These are phyloP conservation scores for Colletotrichum tamarilloi DNA, from an alignment of 2,329 filamentous ascomycete species.

Conservation along the genomic window DNA sequence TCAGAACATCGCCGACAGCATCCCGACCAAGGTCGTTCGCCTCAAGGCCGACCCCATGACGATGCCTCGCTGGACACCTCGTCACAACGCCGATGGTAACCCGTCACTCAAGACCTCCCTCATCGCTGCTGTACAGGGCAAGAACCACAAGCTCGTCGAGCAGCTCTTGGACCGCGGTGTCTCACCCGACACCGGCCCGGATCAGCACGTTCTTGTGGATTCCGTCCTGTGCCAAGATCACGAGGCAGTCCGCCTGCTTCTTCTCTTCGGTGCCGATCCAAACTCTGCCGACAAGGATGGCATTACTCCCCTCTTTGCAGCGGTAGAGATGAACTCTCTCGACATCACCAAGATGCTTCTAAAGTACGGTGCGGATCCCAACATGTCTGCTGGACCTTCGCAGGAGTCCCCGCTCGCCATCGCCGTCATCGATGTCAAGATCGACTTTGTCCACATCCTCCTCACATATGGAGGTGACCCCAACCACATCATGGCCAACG, in stretches of 20 bases:
- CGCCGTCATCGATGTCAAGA: slow-evolving; percentile 62
- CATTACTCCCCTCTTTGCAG: slow-evolving; percentile 62
- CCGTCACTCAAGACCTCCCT: slow-evolving; percentile 59
- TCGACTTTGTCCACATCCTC: slow-evolving; percentile 68
- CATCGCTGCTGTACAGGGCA: slow-evolving; percentile 64
- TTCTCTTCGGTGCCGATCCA: slow-evolving; percentile 68
- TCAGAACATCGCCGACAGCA: slow-evolving; percentile 25
- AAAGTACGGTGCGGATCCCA: slow-evolving; percentile 73
- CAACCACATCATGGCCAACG: slow-evolving; percentile 63
- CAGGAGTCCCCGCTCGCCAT: slow-evolving; percentile 66
- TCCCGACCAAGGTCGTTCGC: slow-evolving; percentile 53
- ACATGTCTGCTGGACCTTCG: slow-evolving; percentile 60
- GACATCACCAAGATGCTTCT: slow-evolving; percentile 69
- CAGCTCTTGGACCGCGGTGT: slow-evolving; percentile 69
- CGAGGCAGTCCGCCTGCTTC: slow-evolving; percentile 65
- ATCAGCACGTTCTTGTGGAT: slow-evolving; percentile 62
- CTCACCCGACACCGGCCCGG: slow-evolving; percentile 58
- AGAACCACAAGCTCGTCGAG: slow-evolving; percentile 67
- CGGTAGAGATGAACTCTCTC: slow-evolving; percentile 63
- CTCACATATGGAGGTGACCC: slow-evolving; percentile 71
- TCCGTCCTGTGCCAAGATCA: slow-evolving; percentile 62
- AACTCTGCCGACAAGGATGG: slow-evolving; percentile 61
- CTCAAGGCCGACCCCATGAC: slow-evolving; percentile 60
- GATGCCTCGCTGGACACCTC: slow-evolving; percentile 64
- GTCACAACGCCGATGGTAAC: slow-evolving; percentile 55